Evolutionary conservation across 768 basidiomycete genomes (phyloP), one percentile per base, ranked within the genome.

Genomic region (Lentinula raphanica): DNA sequence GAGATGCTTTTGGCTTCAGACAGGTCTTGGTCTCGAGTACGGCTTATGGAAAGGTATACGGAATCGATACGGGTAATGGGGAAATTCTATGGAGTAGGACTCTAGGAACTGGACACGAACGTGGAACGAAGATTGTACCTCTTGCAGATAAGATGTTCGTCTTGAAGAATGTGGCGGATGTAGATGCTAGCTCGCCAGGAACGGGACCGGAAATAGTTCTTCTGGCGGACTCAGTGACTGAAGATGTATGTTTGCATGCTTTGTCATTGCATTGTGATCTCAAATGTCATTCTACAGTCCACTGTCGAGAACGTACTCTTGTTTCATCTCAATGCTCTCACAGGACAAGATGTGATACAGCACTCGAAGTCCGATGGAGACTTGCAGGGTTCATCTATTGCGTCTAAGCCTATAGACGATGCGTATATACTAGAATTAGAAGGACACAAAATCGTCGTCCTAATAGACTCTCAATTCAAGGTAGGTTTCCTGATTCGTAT

Each of bases 1-100:
- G 91, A 4, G 93, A 95, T 65, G 71, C 85, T 0, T 96, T 95
- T 67, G 94, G 93, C 0, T 92, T 97, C 72, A 79, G 88, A 36
- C 92, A 97, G 67, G 69, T 97, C 28, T 81, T 95, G 45, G 81
- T 96, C 3, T 79, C 76, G 5, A 88, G 85, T 0, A 92, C 90
- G 3, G 63, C 75, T 0, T 75, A 80, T 28, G 92, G 93, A 2
- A 93, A 92, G 65, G 62, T 94, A 0, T 93, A 85, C 65, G 94
- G 86, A 0, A 71, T 98, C 42, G 93, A 97, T 64, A 88, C 90
- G 1, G 81, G 84, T 9, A 88, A 77, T 44, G 94, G 94, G 0
- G 74, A 79, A 1, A 76, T 92, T 29, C 66, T 96, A 1, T 98
- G 94, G 94, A 87, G 81, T 62, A 82, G 84, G 9, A 74, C 90